These are phyloP conservation scores for Xylariaceae sp. DNA, from an alignment of 2,329 filamentous ascomycete genomes.

Conservation along the genomic window DNA sequence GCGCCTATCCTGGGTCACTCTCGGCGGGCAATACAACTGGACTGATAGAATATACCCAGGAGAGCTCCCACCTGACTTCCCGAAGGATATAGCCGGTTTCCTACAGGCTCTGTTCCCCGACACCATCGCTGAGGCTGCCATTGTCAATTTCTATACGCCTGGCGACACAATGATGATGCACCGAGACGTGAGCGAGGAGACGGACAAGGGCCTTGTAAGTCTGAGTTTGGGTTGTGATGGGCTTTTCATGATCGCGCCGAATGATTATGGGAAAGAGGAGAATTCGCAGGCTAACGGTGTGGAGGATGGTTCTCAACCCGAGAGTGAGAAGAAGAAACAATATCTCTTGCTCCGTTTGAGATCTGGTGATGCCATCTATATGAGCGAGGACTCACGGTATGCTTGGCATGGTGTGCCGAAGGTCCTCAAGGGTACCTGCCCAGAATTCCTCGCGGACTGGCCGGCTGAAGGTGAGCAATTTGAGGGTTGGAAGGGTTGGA, in stretches of 20 bases:
- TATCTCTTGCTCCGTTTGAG: conserved; percentile 63
- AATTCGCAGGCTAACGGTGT: conserved; percentile 20
- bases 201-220: conserved; percentile 73
- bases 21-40: conserved; percentile 97
- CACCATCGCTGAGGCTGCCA: conserved; percentile 81
- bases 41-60: conserved; percentile 77
- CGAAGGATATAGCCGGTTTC: conserved; percentile 65
- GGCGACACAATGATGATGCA: conserved; percentile 91
- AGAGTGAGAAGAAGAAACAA: conserved; percentile 36
- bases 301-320: conserved; percentile 18
- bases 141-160: conserved; percentile 88
- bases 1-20: conserved; percentile 87
- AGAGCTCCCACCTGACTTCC: conserved; percentile 66
- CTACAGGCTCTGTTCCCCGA: conserved; percentile 69
- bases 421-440: conserved; percentile 75
- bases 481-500: conserved; percentile 78
- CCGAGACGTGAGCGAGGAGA: conserved; percentile 86
- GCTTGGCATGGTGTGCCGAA: conserved; percentile 96
- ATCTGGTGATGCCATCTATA: conserved; percentile 87
- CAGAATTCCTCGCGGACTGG: conserved; percentile 70
- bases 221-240: conserved; percentile 87
- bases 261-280: conserved; percentile 22
- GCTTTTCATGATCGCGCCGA: conserved; percentile 78
- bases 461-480: conserved; percentile 57
- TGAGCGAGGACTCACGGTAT: conserved; percentile 76